Evolutionary conservation across 2,329 filamentous ascomycete genomes (phyloP), one percentile per base, ranked within the genome.

Genomic region (Lasiodiplodia theobromae): DNA sequence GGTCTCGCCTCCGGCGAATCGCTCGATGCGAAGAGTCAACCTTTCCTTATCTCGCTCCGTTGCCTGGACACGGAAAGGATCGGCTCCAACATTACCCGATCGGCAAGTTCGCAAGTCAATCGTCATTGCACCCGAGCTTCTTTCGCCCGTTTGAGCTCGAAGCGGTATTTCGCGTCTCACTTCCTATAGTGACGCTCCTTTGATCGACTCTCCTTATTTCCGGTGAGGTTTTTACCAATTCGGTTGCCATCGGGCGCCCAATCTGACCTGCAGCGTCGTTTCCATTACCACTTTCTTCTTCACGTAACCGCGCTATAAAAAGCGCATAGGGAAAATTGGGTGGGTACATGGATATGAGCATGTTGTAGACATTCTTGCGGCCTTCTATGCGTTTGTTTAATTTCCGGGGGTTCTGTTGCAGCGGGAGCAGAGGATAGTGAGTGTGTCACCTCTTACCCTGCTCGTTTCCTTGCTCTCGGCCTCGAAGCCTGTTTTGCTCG

Each of bases 291-390:
- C 44, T 52, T 51, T 28, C 44, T 64, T 64, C 60, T 64, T 64
- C 38, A 64, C 31, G 47, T 52, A 52, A 40, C 28, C 37, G 18
- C 8, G 44, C 44, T 51, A 14, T 14, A 11, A 64, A 38, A 47
- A 64, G 60, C 60, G 60, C 60, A 38, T 64, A 64, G 60, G 60
- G 60, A 49, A 64, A 49, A 37, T n/a, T 31, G 60, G 60, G 47
- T 64, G 60, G 60, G 52, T 52, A 64, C 51, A 64, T 64, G 25
- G 60, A 28, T 38, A 64, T 38, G 60, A 64, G 60, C 60, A 64
- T 64, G 60, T 64, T 64, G 60, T 64, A 64, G 60, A 64, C 60
- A 52, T 60, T 58, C 44, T 64, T 64, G 60, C 44, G n/a, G 60
- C 60, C 31, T 64, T 52, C 58, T 63, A 52, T 38, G 51, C 47